Percentiles rank a stretch among this genome's conserved stretches.
phyloP scores from a whole-genome alignment of 148 eudicot genomes.

The Rhododendron vialii region DNA sequence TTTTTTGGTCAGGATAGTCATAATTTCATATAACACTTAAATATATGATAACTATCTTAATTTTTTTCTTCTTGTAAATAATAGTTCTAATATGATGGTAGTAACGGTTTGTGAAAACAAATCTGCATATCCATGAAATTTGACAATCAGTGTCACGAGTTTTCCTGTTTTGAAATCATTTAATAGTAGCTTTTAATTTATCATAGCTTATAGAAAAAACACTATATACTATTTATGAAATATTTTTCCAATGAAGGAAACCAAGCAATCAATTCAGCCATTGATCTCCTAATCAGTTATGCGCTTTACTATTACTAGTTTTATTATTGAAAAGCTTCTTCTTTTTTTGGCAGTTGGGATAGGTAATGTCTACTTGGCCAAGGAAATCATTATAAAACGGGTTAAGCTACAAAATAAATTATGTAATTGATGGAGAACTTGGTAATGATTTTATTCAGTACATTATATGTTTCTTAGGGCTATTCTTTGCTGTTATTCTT shows the following conservation, averaged over 20 bases:
- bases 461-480: not conserved
- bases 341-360: not conserved
- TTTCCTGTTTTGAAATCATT: not conserved
- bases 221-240: not conserved
- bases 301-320: not conserved
- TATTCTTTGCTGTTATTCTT: not conserved
- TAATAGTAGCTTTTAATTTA: not conserved
- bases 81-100: not conserved
- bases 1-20: not conserved
- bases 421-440: not conserved
- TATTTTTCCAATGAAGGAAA: not conserved
- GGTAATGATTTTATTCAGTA: not conserved
- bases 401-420: not conserved
- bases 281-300: not conserved
- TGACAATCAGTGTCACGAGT: not conserved
- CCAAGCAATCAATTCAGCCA: not conserved
- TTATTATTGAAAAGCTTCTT: not conserved
- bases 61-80: not conserved
- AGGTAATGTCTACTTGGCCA: not conserved
- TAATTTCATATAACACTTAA: not conserved
- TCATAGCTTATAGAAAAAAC: not conserved
- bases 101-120: not conserved
- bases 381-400: not conserved
- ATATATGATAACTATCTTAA: not conserved
- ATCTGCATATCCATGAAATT: not conserved